Conservation (phyloP, 805 yeast species). For the Vanderwaltozyma yarrowii region DNA sequence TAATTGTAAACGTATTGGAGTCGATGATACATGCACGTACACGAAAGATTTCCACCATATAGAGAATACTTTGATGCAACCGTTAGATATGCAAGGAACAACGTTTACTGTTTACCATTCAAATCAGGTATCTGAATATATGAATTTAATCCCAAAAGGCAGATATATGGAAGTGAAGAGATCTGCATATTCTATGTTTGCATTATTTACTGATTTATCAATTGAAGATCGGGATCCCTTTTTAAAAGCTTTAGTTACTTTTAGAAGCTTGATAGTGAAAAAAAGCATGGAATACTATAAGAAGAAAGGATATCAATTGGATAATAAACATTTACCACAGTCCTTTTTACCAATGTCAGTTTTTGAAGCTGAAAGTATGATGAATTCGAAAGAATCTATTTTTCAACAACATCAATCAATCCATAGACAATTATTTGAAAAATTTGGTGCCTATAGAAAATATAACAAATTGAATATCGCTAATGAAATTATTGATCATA, state of each 20-base stretch:
- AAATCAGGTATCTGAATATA: constrained; percentile 1
- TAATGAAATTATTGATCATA: constrained; percentile 1
- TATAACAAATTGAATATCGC: background rate
- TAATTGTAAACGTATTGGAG: constrained; percentile 15
- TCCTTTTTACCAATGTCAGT: constrained; percentile 17
- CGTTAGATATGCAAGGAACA: background rate
- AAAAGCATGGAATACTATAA: constrained; percentile 12
- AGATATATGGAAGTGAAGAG: constrained; percentile 18
- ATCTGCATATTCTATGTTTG: constrained; percentile 18
- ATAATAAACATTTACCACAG: constrained; percentile 14
- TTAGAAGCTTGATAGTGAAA: constrained; percentile 16
- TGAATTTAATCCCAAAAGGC: constrained; percentile 21
- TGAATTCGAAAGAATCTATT: constrained; percentile 2
- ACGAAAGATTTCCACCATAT: background rate
- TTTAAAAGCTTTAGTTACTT: constrained; percentile 13
- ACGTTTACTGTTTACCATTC: background rate
- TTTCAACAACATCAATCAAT: constrained; percentile 11
- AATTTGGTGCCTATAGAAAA: constrained; percentile 19
- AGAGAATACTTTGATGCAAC: background rate
- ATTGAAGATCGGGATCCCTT: constrained; percentile 23
- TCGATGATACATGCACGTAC: constrained; percentile 16
- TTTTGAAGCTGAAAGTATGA: constrained; percentile 13
- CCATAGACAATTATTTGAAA: constrained; percentile 20
- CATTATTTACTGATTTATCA: constrained; percentile 17
- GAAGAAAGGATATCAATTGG: constrained; percentile 1